These are phyloP conservation scores for Fusarium continuum DNA, from an alignment of 2,329 filamentous ascomycete genomes.

Conservation along the genomic window DNA sequence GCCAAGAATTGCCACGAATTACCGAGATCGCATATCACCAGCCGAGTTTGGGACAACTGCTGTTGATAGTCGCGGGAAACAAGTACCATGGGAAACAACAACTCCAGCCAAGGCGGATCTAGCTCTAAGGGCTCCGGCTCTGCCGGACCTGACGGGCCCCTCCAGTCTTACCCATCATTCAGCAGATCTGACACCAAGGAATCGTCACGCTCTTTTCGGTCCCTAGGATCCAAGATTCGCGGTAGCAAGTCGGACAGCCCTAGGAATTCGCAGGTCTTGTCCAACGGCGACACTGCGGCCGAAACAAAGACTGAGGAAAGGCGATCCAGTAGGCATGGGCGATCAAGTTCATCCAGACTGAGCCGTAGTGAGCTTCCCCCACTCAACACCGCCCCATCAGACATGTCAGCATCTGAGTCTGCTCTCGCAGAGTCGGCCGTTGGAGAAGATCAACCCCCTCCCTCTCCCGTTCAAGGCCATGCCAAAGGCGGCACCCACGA, in stretches of 20 bases:
- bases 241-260: constrained; percentile 82
- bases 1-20: constrained; percentile 35
- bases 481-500: constrained; percentile 79
- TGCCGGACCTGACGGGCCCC: constrained; percentile 54
- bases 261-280: constrained; percentile 74
- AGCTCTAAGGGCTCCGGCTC: constrained; percentile 61
- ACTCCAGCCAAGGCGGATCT: constrained; percentile 66
- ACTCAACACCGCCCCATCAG: constrained; percentile 54
- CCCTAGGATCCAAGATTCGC: constrained; percentile 89
- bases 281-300: constrained; percentile 63
- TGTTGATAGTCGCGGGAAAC: constrained; percentile 32
- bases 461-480: constrained; percentile 84
- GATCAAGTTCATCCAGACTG: constrained; percentile 57
- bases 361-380: constrained; percentile 57
- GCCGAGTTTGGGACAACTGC: constrained; percentile 45
- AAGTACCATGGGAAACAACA: constrained; percentile 76
- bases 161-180: constrained; percentile 92
- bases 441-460: constrained; percentile 70
- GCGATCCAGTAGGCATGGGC: constrained; percentile 72
- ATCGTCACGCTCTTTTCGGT: constrained; percentile 85
- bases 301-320: constrained; percentile 75
- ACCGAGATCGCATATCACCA: constrained; percentile 38
- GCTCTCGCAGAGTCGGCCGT: constrained; percentile 47
- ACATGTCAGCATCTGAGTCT: constrained; percentile 54
- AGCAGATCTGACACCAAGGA: constrained; percentile 93